phyloP scores from a whole-genome alignment of 2,329 filamentous ascomycete genomes.

The Daldinia sp. region DNA sequence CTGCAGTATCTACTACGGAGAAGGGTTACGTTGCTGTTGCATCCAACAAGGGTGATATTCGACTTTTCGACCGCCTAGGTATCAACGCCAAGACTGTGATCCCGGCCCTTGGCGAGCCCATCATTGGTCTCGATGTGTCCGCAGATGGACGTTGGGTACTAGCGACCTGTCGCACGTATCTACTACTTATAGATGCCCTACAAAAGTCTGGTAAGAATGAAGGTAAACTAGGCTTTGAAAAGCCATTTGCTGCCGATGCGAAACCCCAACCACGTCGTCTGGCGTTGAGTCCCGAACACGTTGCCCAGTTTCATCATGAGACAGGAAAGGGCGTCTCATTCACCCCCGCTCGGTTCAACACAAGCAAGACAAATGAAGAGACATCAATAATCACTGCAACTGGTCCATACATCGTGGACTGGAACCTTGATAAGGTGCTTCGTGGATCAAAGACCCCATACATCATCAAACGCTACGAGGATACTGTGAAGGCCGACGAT shows the following conservation, averaged over 20 bases:
- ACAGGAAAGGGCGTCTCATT: slow-evolving; percentile 87
- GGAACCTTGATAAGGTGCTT: slow-evolving; percentile 91
- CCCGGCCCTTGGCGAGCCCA: slow-evolving; percentile 91
- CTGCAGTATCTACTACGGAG: slow-evolving; percentile 90
- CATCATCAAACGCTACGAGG: slow-evolving; percentile 93
- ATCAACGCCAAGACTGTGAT: slow-evolving; percentile 98
- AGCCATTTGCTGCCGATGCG: slow-evolving; percentile 86
- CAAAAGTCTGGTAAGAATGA: slow-evolving; percentile 96
- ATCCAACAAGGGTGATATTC: slow-evolving; percentile 96
- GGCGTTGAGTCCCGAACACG: slow-evolving; percentile 86
- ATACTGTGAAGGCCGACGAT: slow-evolving; percentile 97
- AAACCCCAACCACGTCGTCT: slow-evolving; percentile 94
- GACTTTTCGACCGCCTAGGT: slow-evolving; percentile 93
- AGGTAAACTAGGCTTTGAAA: slow-evolving; percentile 97
- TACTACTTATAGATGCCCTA: slow-evolving; percentile 89
- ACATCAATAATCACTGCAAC: slow-evolving; percentile 97
- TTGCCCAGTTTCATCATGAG: slow-evolving; percentile 97
- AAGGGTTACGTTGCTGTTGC: slow-evolving; percentile 97
- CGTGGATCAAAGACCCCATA: slow-evolving; percentile 85
- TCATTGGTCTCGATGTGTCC: slow-evolving; percentile 92
- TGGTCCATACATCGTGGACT: slow-evolving; percentile 95
- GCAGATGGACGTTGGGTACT: slow-evolving; percentile 96
- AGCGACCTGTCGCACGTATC: slow-evolving; percentile 91
- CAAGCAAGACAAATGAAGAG: slow-evolving; percentile 79
- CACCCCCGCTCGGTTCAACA: slow-evolving; percentile 93